Evolutionary conservation across 2,329 filamentous ascomycete genomes (phyloP).

Genomic region (Beauveria sp.): DNA sequence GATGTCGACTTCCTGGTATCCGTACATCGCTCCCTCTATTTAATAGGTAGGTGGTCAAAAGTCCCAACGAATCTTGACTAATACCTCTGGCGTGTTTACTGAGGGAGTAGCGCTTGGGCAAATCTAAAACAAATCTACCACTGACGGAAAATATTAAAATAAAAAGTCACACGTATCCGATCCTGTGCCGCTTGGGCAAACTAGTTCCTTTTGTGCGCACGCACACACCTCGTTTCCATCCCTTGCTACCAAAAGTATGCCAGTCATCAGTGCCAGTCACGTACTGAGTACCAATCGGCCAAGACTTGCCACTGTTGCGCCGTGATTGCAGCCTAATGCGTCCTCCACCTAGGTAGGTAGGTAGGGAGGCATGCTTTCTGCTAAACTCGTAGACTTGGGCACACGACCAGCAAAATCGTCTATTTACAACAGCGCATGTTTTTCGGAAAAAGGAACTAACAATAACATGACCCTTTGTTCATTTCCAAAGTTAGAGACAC

Average conservation of each 20-base stretch:
- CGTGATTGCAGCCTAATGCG: background rate
- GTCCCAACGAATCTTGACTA: background rate
- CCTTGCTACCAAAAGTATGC: background rate
- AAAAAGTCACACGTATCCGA: background rate
- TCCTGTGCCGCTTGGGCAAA: background rate
- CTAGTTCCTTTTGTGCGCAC: background rate
- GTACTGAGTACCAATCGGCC: background rate
- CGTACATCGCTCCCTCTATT: too few species aligned
- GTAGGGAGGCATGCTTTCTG: background rate
- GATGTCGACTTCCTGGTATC: too few species aligned
- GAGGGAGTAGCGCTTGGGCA: background rate
- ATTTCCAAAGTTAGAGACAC: background rate
- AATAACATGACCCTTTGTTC: background rate
- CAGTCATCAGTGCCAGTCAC: background rate
- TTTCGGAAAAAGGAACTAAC: background rate
- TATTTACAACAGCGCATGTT: background rate
- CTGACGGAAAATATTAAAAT: background rate
- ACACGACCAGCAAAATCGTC: background rate
- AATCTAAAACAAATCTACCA: background rate
- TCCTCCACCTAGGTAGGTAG: background rate
- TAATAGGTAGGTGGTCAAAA: background rate
- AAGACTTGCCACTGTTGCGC: background rate
- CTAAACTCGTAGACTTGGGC: background rate
- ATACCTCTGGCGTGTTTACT: background rate
- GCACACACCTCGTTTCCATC: slow-evolving; percentile 3